Base-by-base conservation (phyloP, 176 grass and related monocot species). In the Ensete glaucum region DNA sequence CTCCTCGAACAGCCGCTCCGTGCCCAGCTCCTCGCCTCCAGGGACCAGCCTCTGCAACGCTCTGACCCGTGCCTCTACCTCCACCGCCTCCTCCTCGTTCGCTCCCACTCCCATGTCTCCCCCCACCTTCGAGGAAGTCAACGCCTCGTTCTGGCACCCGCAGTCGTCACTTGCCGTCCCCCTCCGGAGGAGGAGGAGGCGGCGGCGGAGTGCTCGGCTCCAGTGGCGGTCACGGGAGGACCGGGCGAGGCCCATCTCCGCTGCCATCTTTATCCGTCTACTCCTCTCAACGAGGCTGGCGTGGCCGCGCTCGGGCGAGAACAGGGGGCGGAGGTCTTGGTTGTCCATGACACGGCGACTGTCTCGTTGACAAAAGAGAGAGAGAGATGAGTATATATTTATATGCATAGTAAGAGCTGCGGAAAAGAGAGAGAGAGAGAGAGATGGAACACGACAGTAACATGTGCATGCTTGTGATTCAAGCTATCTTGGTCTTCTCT, bases 1-100 rank as follows among this genome's bases (percentile, higher is more conserved):
- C 88, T 96, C 92, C 53, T 96, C 88, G 54, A 96, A 80, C 66
- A 96, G 70, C 11, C 71, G 80, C 13, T 96, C 92, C 50, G 87
- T 79, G 58, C 79, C 72, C 83, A 91, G 84, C 23, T 72, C 86
- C 53, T 91, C 86, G 52, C 88, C 88, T 43, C 88, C 88, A 0
- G 92, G 92, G 12, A 96, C 88, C 73, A 96, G 67, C 76, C 20
- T 85, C 59, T 85, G 92, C 76, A 91, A 82, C 24, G 83, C 50
- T 23, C 52, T 77, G 54, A 96, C 84, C 73, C 81, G 90, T 58
- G 72, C 84, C 53, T 85, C 83, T 11, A 87, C 69, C 34, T 43
- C 34, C 59, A 58, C 79, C 21, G 19, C 85, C 50, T 57, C 83
- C 11, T 83, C 84, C 0, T 78, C 87, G 5, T 54, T 71, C 27